A percentile compares a stretch with the other conserved stretches of the same genome.
These are phyloP conservation scores for Saxophila tyrrhenica DNA, from an alignment of 495 filamentous ascomycete species.

Conservation along the genomic window DNA sequence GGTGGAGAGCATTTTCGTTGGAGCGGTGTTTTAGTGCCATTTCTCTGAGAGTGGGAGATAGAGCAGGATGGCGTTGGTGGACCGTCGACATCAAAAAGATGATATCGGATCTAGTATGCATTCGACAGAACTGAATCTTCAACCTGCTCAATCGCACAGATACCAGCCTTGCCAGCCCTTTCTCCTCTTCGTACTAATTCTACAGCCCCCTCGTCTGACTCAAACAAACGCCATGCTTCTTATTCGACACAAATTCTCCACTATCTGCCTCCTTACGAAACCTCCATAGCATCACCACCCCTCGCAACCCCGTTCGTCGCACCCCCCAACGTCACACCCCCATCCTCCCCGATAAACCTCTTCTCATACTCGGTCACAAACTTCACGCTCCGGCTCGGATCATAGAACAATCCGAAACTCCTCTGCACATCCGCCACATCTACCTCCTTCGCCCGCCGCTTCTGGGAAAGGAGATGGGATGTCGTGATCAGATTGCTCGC, in stretches of 20 bases:
- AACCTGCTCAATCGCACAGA: too few species aligned
- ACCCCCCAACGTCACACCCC: conserved; percentile 45
- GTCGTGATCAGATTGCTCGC: conserved; percentile 94
- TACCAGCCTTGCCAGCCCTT: too few species aligned
- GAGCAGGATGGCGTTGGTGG: background rate
- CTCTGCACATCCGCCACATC: conserved; percentile 80
- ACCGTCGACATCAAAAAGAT: background rate
- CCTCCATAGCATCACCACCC: conserved; percentile 23
- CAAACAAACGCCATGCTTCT: background rate
- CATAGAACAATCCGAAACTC: conserved; percentile 88
- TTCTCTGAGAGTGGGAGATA: background rate
- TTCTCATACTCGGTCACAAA: conserved; percentile 87
- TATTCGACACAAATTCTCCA: background rate
- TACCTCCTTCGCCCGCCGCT: conserved; percentile 70
- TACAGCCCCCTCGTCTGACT: too few species aligned
- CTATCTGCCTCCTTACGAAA: conserved; percentile 2
- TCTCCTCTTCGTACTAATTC: too few species aligned
- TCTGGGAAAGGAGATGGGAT: conserved; percentile 65
- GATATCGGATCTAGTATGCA: background rate
- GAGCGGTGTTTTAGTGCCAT: background rate
- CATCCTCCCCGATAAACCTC: conserved; percentile 80
- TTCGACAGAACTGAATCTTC: background rate
- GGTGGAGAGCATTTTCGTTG: background rate
- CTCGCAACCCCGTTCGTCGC: conserved; percentile 8
- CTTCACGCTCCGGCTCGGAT: conserved; percentile 72